Evolutionary conservation across 1,284 basidiomycete genomes (phyloP).

Genomic region (Exobasidium rhododendri): DNA sequence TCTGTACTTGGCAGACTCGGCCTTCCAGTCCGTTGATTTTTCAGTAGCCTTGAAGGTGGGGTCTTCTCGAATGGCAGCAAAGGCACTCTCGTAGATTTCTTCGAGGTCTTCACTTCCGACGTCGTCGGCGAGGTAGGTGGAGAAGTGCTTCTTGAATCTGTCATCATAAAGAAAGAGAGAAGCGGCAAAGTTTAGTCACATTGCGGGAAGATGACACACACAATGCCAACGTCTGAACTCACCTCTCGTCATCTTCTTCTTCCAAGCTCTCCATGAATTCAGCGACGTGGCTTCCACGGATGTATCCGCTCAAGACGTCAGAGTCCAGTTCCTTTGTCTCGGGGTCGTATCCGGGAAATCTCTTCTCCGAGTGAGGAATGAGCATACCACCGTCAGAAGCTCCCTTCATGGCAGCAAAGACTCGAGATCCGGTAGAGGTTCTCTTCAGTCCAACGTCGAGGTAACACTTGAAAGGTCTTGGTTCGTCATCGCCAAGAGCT

Average conservation of each 20-base stretch:
- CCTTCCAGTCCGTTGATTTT: constrained; percentile 88
- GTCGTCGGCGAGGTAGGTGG: constrained; percentile 90
- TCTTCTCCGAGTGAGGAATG: constrained; percentile 96
- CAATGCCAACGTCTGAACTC: too few species aligned
- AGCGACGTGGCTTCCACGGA: constrained; percentile 94
- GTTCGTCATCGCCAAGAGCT: constrained; percentile 83
- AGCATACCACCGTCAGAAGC: constrained; percentile 96
- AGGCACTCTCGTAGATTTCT: constrained; percentile 84
- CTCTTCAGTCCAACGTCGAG: constrained; percentile 98
- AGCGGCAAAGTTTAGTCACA: too few species aligned
- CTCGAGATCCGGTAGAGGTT: constrained; percentile 94
- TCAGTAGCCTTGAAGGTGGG: constrained; percentile 86
- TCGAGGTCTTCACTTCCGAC: constrained; percentile 95
- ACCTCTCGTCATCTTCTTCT: constrained; percentile 99
- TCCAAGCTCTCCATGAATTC: constrained; percentile 99
- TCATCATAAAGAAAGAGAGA: too few species aligned
- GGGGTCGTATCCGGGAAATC: constrained; percentile 96
- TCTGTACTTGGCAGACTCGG: constrained; percentile 76
- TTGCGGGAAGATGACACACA: too few species aligned
- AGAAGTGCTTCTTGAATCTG: constrained; percentile 98
- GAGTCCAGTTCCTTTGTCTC: constrained; percentile 92
- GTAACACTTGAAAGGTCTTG: constrained; percentile 96
- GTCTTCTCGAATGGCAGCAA: constrained; percentile 84
- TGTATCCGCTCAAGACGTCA: constrained; percentile 95
- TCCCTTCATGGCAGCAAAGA: constrained; percentile 99